phyloP scores from a whole-genome alignment of 2,329 filamentous ascomycete genomes.

The Tolypocladium tundrense region DNA sequence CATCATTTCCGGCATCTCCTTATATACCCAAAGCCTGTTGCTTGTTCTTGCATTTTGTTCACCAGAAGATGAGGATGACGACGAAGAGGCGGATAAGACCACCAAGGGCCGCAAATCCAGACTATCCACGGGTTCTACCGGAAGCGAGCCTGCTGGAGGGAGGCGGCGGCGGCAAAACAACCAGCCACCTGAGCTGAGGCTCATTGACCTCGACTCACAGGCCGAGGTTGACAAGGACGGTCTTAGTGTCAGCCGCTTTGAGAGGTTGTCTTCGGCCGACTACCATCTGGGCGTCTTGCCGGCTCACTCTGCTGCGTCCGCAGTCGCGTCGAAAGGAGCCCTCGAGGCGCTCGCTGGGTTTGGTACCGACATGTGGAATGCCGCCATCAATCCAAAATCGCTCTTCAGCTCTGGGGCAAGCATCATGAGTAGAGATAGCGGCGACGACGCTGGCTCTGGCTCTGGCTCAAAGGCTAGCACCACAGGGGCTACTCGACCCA shows the following conservation, averaged over 20 bases:
- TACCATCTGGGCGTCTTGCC: conserved; percentile 84
- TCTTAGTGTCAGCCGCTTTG: conserved; percentile 75
- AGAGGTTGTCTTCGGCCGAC: conserved; percentile 76
- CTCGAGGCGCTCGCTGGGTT: conserved; percentile 66
- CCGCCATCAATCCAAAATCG: conserved; percentile 73
- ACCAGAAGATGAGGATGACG: conserved; percentile 57
- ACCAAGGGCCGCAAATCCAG: conserved; percentile 29
- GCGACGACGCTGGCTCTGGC: conserved; percentile 39
- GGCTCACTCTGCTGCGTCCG: conserved; percentile 56
- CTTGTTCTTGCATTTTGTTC: conserved; percentile 86
- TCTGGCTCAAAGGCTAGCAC: conserved; percentile 36
- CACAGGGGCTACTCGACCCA: conserved; percentile 17
- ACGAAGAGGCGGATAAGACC: conserved; percentile 19
- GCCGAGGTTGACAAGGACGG: conserved; percentile 81
- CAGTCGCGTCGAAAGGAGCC: conserved; percentile 56
- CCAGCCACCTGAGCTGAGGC: conserved; percentile 74
- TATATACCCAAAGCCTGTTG: conserved; percentile 88
- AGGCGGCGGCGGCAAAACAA: conserved; percentile 66
- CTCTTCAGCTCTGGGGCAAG: conserved; percentile 84
- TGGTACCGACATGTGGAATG: conserved; percentile 78
- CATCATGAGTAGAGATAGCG: conserved; percentile 51
- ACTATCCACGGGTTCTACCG: conserved; percentile 35
- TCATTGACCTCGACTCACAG: conserved; percentile 83
- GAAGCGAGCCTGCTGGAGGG: conserved; percentile 53
- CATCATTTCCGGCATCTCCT: conserved; percentile 90